Percentiles rank a stretch among this genome's conserved stretches.
Evolutionary conservation across 225 moss, liverwort and hornwort species (phyloP).

Genomic region (Neckera pumila): DNA sequence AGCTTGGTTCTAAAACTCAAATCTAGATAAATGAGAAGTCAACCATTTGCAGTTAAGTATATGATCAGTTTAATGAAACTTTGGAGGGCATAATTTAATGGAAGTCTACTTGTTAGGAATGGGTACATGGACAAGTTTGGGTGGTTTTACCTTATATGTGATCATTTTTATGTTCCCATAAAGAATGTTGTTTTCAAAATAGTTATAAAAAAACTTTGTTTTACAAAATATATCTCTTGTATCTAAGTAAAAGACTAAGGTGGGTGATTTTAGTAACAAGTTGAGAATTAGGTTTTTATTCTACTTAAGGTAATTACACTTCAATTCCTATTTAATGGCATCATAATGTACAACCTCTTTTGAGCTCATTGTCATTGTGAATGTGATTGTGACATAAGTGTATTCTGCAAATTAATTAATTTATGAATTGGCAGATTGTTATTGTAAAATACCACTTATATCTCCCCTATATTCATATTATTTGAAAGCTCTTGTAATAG

Average conservation of each 20-base stretch:
- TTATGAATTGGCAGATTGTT: too few species aligned
- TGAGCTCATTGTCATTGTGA: too few species aligned
- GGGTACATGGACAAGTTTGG: fast-evolving
- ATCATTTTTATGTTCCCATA: not conserved
- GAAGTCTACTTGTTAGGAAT: fast-evolving
- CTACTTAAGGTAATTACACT: fast-evolving
- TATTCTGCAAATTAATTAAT: too few species aligned
- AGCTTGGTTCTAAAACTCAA: fast-evolving
- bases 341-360: too few species aligned
- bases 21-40: fast-evolving
- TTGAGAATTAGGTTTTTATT: not conserved
- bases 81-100: not conserved
- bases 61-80: fast-evolving
- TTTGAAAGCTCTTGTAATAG: too few species aligned
- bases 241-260: not conserved
- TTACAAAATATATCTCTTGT: too few species aligned
- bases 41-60: fast-evolving
- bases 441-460: too few species aligned
- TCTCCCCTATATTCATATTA: too few species aligned
- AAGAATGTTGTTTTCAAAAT: not conserved
- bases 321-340: not conserved
- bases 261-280: not conserved
- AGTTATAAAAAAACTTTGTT: not conserved
- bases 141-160: not conserved
- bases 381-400: too few species aligned